Percentiles rank a stretch among this genome's conserved stretches.
These are phyloP conservation scores for Cicer yamashitae DNA, from an alignment of 306 rosid species.

Conservation along the genomic window DNA sequence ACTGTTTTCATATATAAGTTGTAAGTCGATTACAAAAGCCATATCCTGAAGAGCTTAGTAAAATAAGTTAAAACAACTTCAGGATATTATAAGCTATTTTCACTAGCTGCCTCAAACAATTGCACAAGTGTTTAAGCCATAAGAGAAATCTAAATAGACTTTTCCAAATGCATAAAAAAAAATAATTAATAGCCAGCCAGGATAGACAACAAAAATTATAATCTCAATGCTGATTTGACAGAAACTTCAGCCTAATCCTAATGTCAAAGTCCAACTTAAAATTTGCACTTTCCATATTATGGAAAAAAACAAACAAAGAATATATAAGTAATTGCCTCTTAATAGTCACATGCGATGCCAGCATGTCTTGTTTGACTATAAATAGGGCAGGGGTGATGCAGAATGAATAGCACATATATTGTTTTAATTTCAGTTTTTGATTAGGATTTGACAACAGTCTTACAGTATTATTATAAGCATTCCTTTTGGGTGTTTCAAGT, in stretches of 20 bases:
- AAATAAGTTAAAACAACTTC: background rate
- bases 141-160: background rate
- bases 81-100: background rate
- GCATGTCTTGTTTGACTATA: background rate
- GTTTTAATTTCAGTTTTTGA: conserved; percentile 3
- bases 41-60: background rate
- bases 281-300: conserved; percentile 8
- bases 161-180: background rate
- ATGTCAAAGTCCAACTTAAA: conserved; percentile 21
- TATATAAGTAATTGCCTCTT: background rate
- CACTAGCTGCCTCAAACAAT: background rate
- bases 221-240: conserved; percentile 26
- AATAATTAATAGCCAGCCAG: background rate
- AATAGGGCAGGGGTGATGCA: background rate
- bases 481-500: conserved; percentile 8
- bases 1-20: background rate
- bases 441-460: conserved; percentile 17
- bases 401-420: background rate
- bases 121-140: background rate
- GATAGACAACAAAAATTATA: background rate
- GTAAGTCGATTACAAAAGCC: too few species aligned
- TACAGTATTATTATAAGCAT: conserved; percentile 4
- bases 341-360: conserved; percentile 24
- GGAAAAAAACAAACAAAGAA: conserved; percentile 30
- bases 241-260: conserved; percentile 34